These are phyloP conservation scores for Inga leiocalycina DNA, from an alignment of 306 rosid genomes.

Conservation along the genomic window DNA sequence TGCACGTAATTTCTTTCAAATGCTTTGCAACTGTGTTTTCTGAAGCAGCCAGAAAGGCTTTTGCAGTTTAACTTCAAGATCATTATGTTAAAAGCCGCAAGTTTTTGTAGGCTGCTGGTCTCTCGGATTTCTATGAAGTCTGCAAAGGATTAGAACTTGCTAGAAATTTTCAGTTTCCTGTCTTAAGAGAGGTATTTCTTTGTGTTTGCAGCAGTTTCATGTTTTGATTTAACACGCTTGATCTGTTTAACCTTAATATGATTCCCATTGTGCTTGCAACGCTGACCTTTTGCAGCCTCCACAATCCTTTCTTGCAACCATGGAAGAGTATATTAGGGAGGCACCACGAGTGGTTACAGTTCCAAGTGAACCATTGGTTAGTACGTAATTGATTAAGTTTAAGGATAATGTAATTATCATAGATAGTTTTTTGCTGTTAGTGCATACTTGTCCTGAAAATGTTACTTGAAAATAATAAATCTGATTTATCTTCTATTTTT, in stretches of 20 bases:
- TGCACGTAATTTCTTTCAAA: background rate
- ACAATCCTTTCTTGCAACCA: conserved; percentile 89
- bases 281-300: conserved; percentile 68
- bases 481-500: background rate
- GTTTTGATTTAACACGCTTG: conserved; percentile 10
- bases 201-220: conserved; percentile 18
- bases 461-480: background rate
- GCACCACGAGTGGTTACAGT: conserved; percentile 89
- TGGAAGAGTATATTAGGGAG: conserved; percentile 96
- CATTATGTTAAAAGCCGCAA: conserved; percentile 27
- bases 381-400: conserved; percentile 37
- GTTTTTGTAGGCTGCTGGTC: conserved; percentile 72
- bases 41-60: conserved; percentile 4
- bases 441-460: conserved; percentile 9
- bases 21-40: conserved; percentile 4
- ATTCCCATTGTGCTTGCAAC: conserved; percentile 29
- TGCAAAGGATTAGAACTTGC: conserved; percentile 99
- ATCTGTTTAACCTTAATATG: conserved; percentile 15
- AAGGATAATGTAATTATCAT: background rate
- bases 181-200: conserved; percentile 78
- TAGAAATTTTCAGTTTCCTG: conserved; percentile 97
- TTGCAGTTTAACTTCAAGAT: conserved; percentile 28
- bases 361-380: conserved; percentile 88
- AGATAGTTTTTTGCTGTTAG: background rate
- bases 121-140: conserved; percentile 90